These are phyloP conservation scores for Chlamydomonas reinhardtii DNA, from an alignment of 163 green algal species.

Conservation along the genomic window DNA sequence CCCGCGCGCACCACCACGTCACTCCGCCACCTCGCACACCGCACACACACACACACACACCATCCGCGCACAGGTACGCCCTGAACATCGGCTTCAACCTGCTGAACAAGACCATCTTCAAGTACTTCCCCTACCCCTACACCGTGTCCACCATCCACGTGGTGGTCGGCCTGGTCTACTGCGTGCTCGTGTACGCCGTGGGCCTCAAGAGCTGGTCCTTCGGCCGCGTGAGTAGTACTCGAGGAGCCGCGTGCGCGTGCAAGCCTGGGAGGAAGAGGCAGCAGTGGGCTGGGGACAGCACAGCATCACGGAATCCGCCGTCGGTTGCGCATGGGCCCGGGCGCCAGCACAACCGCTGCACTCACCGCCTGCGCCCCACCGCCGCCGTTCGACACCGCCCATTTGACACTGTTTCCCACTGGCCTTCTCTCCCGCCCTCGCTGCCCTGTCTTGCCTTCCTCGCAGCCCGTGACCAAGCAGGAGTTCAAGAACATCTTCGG, in stretches of 20 bases:
- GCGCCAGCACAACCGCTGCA: too few relatives aligned
- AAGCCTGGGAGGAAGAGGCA: too few relatives aligned
- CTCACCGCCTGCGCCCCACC: too few relatives aligned
- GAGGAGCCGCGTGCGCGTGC: too few relatives aligned
- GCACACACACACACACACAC: too few relatives aligned
- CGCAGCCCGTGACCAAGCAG: constrained; percentile 86
- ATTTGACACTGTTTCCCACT: neutral
- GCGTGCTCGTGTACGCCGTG: constrained; percentile 86
- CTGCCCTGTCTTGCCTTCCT: neutral
- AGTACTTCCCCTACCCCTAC: constrained; percentile 99
- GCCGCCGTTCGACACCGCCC: too few relatives aligned
- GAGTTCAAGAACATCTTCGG: constrained; percentile 91
- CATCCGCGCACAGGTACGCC: constrained; percentile 80
- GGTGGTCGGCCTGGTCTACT: constrained; percentile 95
- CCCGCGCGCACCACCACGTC: too few relatives aligned
- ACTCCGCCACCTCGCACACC: too few relatives aligned
- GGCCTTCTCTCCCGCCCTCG: neutral
- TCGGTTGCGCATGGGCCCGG: too few relatives aligned
- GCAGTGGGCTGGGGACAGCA: too few relatives aligned
- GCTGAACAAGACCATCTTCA: constrained; percentile 99
- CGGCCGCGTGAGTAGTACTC: constrained; percentile 72
- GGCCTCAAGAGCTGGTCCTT: constrained; percentile 94
- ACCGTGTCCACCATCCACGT: constrained; percentile 98
- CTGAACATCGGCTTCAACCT: constrained; percentile 99
- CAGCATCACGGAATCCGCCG: too few relatives aligned